Evolutionary conservation across 2,329 filamentous ascomycete species (phyloP).

Genomic region (Penicillium sp.): DNA sequence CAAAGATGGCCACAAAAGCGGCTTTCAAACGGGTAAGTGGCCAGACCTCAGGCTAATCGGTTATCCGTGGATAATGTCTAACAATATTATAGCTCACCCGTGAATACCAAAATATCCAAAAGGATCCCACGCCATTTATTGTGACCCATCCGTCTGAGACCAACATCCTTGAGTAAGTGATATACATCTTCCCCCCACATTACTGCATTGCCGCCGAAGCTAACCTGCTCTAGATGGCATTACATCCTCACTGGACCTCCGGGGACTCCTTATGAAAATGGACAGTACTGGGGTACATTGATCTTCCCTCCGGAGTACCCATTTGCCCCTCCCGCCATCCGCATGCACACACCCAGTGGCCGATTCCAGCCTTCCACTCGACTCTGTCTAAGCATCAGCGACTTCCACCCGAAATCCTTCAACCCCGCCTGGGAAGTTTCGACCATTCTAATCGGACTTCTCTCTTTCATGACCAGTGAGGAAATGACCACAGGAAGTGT

Average conservation of each 20-base stretch:
- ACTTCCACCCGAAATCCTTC: conserved; percentile 97
- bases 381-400: conserved; percentile 90
- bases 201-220: neutral
- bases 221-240: conserved; percentile 65
- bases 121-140: conserved; percentile 85
- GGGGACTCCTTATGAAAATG: conserved; percentile 86
- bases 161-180: conserved; percentile 81
- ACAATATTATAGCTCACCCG: conserved; percentile 51
- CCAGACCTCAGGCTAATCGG: neutral
- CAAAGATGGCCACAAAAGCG: conserved; percentile 66
- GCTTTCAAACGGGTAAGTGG: conserved; percentile 66
- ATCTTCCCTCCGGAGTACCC: conserved; percentile 96
- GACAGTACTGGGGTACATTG: conserved; percentile 97
- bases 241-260: conserved; percentile 94
- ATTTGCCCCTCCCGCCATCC: conserved; percentile 93
- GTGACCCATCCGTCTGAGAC: conserved; percentile 82
- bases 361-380: conserved; percentile 91
- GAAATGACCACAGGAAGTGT: conserved; percentile 97
- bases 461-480: conserved; percentile 98
- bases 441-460: conserved; percentile 88
- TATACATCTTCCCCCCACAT: neutral
- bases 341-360: conserved; percentile 96
- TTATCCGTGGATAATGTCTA: neutral
- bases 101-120: conserved; percentile 63
- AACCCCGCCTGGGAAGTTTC: conserved; percentile 98